Conservation (phyloP, 352 stramenopile species). For the Pythium insidiosum region DNA sequence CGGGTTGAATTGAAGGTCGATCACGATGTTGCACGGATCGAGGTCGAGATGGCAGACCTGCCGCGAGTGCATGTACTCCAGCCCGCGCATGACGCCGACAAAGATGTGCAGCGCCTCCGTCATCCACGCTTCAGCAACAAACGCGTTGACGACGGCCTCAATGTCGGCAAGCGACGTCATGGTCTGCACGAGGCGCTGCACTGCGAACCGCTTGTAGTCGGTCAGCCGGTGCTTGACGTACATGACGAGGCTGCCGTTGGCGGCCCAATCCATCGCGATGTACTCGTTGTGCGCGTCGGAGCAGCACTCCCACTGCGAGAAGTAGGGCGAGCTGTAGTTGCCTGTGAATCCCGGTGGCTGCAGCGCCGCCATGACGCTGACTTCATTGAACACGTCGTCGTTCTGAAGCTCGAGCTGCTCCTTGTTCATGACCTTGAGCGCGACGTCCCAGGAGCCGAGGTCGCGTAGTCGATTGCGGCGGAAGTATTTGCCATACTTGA, state of each 20-base stretch:
- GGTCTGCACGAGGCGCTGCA: slow-evolving; percentile 39
- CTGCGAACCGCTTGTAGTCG: slow-evolving; percentile 60
- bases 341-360: slow-evolving; percentile 54
- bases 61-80: slow-evolving; percentile 74
- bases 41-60: slow-evolving; percentile 78
- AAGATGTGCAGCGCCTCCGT: slow-evolving; percentile 60
- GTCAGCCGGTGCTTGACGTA: slow-evolving; percentile 58
- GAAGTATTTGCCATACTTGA: slow-evolving; percentile 70
- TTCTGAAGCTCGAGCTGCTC: slow-evolving; percentile 53
- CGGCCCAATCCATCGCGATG: slow-evolving; percentile 66
- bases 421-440: slow-evolving; percentile 74
- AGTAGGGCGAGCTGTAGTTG: slow-evolving; percentile 44
- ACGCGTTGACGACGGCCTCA: slow-evolving; percentile 45
- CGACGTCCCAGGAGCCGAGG: slow-evolving; percentile 40
- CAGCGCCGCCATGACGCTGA: slow-evolving; percentile 72
- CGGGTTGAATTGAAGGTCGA: slow-evolving; percentile 38
- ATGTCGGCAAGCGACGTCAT: slow-evolving; percentile 38
- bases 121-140: slow-evolving; percentile 64
- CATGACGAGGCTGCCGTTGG: slow-evolving; percentile 59
- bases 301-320: slow-evolving; percentile 71
- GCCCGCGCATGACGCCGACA: slow-evolving; percentile 47
- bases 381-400: slow-evolving; percentile 71
- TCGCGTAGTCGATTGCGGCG: slow-evolving; percentile 25
- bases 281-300: slow-evolving; percentile 66
- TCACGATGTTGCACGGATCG: slow-evolving; percentile 73